phyloP scores from a whole-genome alignment of 495 filamentous ascomycete species.

The Neurospora africana region DNA sequence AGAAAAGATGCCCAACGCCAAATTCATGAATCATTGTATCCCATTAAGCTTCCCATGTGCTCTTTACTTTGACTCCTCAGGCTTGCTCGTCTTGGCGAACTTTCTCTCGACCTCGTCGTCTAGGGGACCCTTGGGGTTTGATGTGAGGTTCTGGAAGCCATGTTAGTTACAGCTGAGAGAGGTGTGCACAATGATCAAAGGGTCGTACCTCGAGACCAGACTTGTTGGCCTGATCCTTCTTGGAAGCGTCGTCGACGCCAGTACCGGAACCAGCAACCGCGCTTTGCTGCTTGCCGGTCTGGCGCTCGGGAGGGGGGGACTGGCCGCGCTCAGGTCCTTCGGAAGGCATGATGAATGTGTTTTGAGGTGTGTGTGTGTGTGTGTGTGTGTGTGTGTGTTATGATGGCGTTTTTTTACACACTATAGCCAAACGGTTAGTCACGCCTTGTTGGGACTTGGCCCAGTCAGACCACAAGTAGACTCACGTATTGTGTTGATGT shows the following conservation, averaged over 20 bases:
- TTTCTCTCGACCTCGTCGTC: slow-evolving; percentile 61
- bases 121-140: slow-evolving; percentile 62
- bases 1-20: slow-evolving; percentile 2
- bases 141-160: slow-evolving; percentile 32
- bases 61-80: not conserved
- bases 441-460: not conserved
- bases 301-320: slow-evolving; percentile 67
- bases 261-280: slow-evolving; percentile 48
- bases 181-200: not conserved
- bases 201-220: slow-evolving; percentile 32
- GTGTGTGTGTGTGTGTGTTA: no score
- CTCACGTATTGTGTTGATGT: not conserved
- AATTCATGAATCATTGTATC: not conserved
- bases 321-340: slow-evolving; percentile 49
- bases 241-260: slow-evolving; percentile 33
- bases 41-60: not conserved
- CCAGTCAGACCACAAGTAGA: not conserved
- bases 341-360: slow-evolving; percentile 10
- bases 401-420: no score
- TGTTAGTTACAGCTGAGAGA: slow-evolving; percentile 5
- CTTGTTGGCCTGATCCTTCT: slow-evolving; percentile 41
- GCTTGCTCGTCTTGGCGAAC: slow-evolving; percentile 34
- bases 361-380: not conserved
- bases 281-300: slow-evolving; percentile 52
- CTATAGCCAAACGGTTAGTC: not conserved